Evolutionary conservation across 2,329 filamentous ascomycete genomes (phyloP), one percentile per base, ranked within the genome.

Genomic region (Cercospora beticola): DNA sequence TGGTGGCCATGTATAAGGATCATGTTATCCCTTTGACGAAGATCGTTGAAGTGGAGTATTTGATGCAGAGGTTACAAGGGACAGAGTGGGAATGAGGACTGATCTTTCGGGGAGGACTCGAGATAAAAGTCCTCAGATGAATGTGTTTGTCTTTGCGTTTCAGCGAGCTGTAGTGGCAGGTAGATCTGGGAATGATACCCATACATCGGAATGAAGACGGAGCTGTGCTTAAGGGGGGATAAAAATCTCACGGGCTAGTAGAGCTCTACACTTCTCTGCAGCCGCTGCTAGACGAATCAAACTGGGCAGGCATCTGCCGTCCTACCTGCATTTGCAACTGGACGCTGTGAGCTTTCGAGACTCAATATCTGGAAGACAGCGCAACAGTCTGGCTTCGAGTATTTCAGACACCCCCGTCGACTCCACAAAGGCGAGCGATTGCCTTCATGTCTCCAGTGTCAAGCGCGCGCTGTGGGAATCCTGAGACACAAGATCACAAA

Each of bases 21-120:
- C 92, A 92, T 81, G 94, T 99, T 69, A 99, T 99, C 74, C 95
- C 95, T 0, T 82, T 98, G 79, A 99, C 95, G n/a, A 99, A 99
- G 81, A 91, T 93, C 72, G 94, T 99, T 49, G 95, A 99, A 84
- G 93, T 99, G 9, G 95, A 99, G 76, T 99, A 99, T 79, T 84
- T 99, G 74, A 97, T 99, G 92, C 93, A 98, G 81, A 87, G 95
- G 71, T 83, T 99, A 64, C 87, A 88, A 74, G 83, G 82, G 3
- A 85, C 83, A 0, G 69, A 84, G 71, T 85, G 83, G 83, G 82
- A 83, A 71, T 83, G 73, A 75, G 57, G 60, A 14, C 36, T 4
- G 28, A 36, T 31, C 56, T 36, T 36, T 9, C 16, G 56, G 21
- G 4, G n/a, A 33, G 16, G 6, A 21, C 12, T n/a, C 28, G 31